These are phyloP conservation scores for Chrysoporthe deuterocubensis DNA, from an alignment of 2,329 filamentous ascomycete genomes.

Conservation along the genomic window DNA sequence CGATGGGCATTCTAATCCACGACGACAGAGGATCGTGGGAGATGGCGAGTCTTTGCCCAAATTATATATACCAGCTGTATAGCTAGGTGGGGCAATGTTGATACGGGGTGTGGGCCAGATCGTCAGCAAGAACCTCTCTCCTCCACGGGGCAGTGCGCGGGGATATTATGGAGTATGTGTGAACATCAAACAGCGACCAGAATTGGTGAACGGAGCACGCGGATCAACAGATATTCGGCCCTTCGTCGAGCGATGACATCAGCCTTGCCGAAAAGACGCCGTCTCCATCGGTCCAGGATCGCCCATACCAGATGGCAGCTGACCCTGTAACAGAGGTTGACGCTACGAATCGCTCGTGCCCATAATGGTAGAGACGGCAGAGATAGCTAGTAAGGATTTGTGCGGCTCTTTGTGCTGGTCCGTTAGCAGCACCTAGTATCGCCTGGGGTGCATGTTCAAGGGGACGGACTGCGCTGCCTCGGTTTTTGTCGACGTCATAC, in stretches of 20 bases:
- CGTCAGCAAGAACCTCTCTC: background rate
- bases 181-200: no score
- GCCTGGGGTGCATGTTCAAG: background rate
- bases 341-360: background rate
- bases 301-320: background rate
- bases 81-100: background rate
- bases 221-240: slow-evolving; percentile 17
- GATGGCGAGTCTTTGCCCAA: background rate
- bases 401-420: slow-evolving; percentile 2
- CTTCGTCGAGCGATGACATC: slow-evolving; percentile 2
- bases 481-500: background rate
- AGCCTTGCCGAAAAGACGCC: background rate
- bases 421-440: background rate
- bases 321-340: background rate
- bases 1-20: background rate
- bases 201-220: no score
- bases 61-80: background rate
- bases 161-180: slow-evolving; percentile 9
- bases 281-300: background rate
- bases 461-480: background rate
- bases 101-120: background rate
- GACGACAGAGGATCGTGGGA: background rate
- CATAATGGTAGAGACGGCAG: background rate
- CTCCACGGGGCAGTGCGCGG: slow-evolving; percentile 15
- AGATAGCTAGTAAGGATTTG: background rate